Conservation (phyloP, 1,284 basidiomycete species). For the Sphaerobolus stellatus region DNA sequence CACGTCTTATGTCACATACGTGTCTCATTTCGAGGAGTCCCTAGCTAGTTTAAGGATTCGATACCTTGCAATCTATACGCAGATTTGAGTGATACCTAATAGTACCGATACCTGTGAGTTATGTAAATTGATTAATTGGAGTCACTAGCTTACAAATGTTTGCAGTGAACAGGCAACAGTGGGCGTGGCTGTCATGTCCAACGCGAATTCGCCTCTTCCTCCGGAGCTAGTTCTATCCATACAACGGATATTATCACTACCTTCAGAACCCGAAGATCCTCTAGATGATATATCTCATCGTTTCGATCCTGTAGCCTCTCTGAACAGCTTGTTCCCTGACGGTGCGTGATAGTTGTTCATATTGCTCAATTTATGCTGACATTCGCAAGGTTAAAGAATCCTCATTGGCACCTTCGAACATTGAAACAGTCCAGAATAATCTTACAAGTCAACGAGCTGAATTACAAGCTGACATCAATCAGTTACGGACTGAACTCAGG, state of each 20-base stretch:
- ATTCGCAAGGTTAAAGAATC: slow-evolving; percentile 47
- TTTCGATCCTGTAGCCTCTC: slow-evolving; percentile 56
- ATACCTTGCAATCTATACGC: no score
- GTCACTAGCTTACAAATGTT: no score
- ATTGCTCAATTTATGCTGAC: neutral
- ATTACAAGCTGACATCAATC: slow-evolving; percentile 73
- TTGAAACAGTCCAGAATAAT: slow-evolving; percentile 66
- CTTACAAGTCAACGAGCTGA: no score
- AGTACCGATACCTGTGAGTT: no score
- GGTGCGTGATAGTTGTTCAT: slow-evolving; percentile 49
- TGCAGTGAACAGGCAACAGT: no score
- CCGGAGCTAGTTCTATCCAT: slow-evolving; percentile 67
- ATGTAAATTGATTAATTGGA: no score
- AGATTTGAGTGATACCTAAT: no score
- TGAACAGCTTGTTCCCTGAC: slow-evolving; percentile 76
- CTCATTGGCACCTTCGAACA: slow-evolving; percentile 50
- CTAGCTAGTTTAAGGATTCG: no score
- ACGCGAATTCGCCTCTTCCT: slow-evolving; percentile 43
- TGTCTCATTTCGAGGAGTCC: no score
- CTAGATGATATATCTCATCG: slow-evolving; percentile 57
- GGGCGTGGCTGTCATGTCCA: no score
- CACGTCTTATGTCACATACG: no score
- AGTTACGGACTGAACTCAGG: slow-evolving; percentile 62
- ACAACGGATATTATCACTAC: slow-evolving; percentile 53
- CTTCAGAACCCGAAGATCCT: slow-evolving; percentile 52